Evolutionary conservation across 345 rosid genomes (phyloP), one percentile per base, ranked within the genome.

Genomic region (Linum lewisii): DNA sequence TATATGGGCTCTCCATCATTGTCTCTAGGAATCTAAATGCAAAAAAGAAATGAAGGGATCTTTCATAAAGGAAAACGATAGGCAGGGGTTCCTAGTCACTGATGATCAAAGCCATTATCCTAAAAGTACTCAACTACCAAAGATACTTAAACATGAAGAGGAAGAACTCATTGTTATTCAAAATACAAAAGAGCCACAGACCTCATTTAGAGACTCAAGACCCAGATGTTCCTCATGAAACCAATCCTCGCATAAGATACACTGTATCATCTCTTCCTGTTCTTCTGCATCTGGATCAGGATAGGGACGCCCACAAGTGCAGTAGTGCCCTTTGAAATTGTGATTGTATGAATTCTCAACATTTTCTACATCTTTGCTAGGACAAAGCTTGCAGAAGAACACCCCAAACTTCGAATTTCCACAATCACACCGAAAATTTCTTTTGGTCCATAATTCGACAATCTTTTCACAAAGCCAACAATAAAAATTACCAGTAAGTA

Each of bases 171-270:
- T 38, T 3, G 15, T 16, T 7, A 7, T 16, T 16, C 32, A 1
- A 42, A 42, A 26, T 7, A 18, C 1, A 18, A 2, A 62, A 61
- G 60, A 16, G 24, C 22, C 44, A 75, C 80, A 36, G 59, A 84
- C 95, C 88, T 77, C 73, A 60, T 75, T 77, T 18, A 90, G 69
- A 56, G 88, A 53, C 54, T 68, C 81, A 4, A 84, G 80, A 67
- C 87, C 82, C 54, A 93, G 70, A 78, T 93, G 97, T 74, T 84
- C 90, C 74, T 85, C 99, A 18, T 93, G 97, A 75, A 87, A 85
- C 99, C 97, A 89, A 73, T 93, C 99, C 78, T 93, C 99, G 50
- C 99, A 93, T 65, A 84, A 72, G 60, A 94, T 84, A 76, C 99
- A 89, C 66, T 93, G 99, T 66, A 89, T 89, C 99, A 93, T 93